These are phyloP conservation scores for Stentor roeselii DNA, from an alignment of 73 alveolate genomes.

Conservation along the genomic window DNA sequence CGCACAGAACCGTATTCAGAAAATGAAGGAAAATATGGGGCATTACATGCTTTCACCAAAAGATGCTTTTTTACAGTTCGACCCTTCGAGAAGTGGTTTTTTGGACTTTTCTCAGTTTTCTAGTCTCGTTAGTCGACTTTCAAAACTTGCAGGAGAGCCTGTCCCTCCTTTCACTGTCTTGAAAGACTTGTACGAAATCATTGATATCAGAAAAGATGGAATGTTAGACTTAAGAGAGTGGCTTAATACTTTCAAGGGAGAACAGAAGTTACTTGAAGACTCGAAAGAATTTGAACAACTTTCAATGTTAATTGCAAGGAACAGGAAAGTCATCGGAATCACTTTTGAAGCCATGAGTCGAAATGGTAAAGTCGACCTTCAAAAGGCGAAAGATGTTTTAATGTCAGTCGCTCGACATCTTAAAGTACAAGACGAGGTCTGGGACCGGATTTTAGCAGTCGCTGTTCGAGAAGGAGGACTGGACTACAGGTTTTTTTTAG, in stretches of 20 bases:
- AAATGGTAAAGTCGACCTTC: conserved; percentile 44
- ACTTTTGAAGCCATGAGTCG: conserved; percentile 50
- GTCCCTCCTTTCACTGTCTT: conserved; percentile 86
- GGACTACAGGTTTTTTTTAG: conserved; percentile 66
- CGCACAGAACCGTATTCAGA: conserved; percentile 62
- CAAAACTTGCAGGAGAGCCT: conserved; percentile 67
- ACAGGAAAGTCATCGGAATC: conserved; percentile 59
- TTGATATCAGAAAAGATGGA: conserved; percentile 97
- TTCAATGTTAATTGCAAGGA: conserved; percentile 59
- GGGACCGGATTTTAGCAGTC: conserved; percentile 53
- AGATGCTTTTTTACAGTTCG: conserved; percentile 80
- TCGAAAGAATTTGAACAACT: conserved; percentile 63
- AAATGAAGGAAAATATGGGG: conserved; percentile 68
- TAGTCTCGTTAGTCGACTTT: conserved; percentile 54
- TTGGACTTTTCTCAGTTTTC: conserved; percentile 61
- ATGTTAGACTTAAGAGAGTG: conserved; percentile 87
- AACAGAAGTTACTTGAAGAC: conserved; percentile 59
- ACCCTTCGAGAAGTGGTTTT: conserved; percentile 55
- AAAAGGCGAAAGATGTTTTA: conserved; percentile 46
- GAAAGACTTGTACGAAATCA: conserved; percentile 83
- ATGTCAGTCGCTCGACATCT: conserved; percentile 42
- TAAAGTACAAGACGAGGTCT: conserved; percentile 48
- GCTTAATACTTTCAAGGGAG: conserved; percentile 75
- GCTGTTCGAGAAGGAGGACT: conserved; percentile 56
- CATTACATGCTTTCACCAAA: conserved; percentile 75